Evolutionary conservation across 2,329 filamentous ascomycete species (phyloP).

Genomic region (Arthrobotrys iridis): DNA sequence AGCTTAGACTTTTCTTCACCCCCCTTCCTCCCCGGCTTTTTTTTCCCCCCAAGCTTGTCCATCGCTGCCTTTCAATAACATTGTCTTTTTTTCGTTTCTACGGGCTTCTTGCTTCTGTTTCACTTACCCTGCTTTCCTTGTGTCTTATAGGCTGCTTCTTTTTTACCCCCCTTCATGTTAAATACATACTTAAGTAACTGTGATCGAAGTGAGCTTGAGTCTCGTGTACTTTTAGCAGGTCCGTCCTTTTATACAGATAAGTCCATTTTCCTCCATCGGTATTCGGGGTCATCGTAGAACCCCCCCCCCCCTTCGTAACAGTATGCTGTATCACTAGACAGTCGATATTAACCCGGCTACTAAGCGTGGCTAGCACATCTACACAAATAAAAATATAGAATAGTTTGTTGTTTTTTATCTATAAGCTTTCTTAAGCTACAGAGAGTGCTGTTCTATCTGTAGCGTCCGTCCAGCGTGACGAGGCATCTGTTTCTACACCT

Average conservation of each 20-base stretch:
- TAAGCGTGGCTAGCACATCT: too few relatives aligned
- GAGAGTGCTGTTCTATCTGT: neutral
- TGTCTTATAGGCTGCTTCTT: too few relatives aligned
- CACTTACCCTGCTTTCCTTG: too few relatives aligned
- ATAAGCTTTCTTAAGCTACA: slow-evolving; percentile 17
- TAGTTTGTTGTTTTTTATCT: too few relatives aligned
- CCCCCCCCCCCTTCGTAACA: too few relatives aligned
- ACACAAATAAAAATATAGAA: too few relatives aligned
- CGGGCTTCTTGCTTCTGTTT: neutral
- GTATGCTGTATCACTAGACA: too few relatives aligned
- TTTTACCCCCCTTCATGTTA: slow-evolving; percentile 6
- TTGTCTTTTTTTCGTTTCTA: neutral
- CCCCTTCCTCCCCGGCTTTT: neutral
- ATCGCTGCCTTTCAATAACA: neutral
- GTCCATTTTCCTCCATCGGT: neutral
- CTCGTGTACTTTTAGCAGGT: slow-evolving; percentile 53
- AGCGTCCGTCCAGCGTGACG: neutral
- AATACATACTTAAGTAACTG: slow-evolving; percentile 22
- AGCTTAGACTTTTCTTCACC: neutral
- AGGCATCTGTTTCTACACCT: too few relatives aligned
- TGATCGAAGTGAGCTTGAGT: slow-evolving; percentile 19
- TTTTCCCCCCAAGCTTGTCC: neutral
- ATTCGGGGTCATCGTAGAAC: too few relatives aligned
- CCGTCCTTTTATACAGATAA: slow-evolving; percentile 37
- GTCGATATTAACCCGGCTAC: too few relatives aligned